These are phyloP conservation scores for Arthrobotrys pseudoclavata DNA, from an alignment of 2,329 filamentous ascomycete species.

Conservation along the genomic window DNA sequence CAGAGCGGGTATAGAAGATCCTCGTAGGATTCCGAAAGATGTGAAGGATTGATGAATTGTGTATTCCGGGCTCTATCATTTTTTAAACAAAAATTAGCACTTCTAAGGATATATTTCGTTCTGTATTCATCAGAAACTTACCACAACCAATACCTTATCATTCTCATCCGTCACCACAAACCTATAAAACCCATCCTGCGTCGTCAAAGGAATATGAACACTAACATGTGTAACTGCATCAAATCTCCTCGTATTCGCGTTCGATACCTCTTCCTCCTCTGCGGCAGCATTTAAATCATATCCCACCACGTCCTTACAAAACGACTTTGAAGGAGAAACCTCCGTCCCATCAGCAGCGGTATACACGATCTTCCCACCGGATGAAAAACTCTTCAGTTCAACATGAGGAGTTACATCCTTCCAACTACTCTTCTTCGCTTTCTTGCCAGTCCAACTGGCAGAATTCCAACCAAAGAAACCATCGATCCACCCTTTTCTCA, in stretches of 20 bases:
- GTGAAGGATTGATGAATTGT: slow-evolving; percentile 57
- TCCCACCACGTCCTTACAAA: slow-evolving; percentile 42
- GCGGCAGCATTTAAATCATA: slow-evolving; percentile 49
- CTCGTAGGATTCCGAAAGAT: slow-evolving; percentile 53
- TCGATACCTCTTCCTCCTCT: slow-evolving; percentile 44
- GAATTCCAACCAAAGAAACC: slow-evolving; percentile 57
- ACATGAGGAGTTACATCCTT: slow-evolving; percentile 54
- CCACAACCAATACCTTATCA: slow-evolving; percentile 53
- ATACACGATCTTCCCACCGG: slow-evolving; percentile 54
- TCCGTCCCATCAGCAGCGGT: slow-evolving; percentile 41
- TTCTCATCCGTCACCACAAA: slow-evolving; percentile 58
- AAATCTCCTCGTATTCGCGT: slow-evolving; percentile 49
- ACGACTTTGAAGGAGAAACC: slow-evolving; percentile 37
- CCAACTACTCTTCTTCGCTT: slow-evolving; percentile 49
- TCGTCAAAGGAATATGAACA: slow-evolving; percentile 54
- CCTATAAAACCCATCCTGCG: slow-evolving; percentile 57
- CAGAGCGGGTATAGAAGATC: slow-evolving; percentile 50
- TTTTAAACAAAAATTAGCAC: background rate
- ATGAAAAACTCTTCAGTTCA: slow-evolving; percentile 45
- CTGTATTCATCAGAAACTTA: slow-evolving; percentile 3
- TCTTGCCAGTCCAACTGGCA: slow-evolving; percentile 55
- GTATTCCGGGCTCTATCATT: slow-evolving; percentile 50
- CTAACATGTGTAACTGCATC: slow-evolving; percentile 52
- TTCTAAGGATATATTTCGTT: background rate
- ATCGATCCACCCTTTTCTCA: slow-evolving; percentile 60